Conservation (phyloP, 225 moss, liverwort and hornwort genomes). For the Physcomitrium patens region DNA sequence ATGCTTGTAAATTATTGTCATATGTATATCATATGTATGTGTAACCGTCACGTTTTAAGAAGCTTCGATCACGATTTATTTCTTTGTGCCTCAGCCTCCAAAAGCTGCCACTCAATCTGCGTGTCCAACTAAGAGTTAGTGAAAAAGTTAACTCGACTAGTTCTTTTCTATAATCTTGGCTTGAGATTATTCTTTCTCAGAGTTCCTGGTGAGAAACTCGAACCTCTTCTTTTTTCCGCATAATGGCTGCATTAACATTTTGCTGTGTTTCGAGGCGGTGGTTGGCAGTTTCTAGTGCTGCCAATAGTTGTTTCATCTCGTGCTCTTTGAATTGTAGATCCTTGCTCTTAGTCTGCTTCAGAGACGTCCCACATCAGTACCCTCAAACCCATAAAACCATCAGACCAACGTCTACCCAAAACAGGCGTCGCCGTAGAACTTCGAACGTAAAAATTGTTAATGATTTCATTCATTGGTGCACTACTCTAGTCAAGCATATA, state of each 20-base stretch:
- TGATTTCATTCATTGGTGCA: no score
- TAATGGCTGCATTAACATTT: slow-evolving; percentile 57
- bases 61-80: slow-evolving; percentile 30
- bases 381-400: not conserved
- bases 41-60: not conserved
- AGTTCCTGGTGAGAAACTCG: not conserved
- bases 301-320: slow-evolving; percentile 46
- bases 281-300: slow-evolving; percentile 51
- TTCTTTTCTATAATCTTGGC: not conserved
- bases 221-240: slow-evolving; percentile 83
- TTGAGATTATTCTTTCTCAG: not conserved
- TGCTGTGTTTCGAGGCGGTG: slow-evolving; percentile 56
- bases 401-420: no score
- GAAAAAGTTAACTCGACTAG: no score
- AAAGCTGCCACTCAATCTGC: slow-evolving; percentile 77
- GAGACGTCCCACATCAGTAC: slow-evolving; percentile 13
- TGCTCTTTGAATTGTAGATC: slow-evolving; percentile 46
- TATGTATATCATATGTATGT: not conserved
- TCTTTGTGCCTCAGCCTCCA: slow-evolving; percentile 58
- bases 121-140: not conserved
- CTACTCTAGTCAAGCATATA: no score
- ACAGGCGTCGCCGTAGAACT: no score
- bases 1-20: not conserved
- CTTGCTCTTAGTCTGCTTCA: slow-evolving; percentile 37
- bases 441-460: no score